Evolutionary conservation across 257 asterid species (phyloP).

Genomic region (Scutellaria galericulata): DNA sequence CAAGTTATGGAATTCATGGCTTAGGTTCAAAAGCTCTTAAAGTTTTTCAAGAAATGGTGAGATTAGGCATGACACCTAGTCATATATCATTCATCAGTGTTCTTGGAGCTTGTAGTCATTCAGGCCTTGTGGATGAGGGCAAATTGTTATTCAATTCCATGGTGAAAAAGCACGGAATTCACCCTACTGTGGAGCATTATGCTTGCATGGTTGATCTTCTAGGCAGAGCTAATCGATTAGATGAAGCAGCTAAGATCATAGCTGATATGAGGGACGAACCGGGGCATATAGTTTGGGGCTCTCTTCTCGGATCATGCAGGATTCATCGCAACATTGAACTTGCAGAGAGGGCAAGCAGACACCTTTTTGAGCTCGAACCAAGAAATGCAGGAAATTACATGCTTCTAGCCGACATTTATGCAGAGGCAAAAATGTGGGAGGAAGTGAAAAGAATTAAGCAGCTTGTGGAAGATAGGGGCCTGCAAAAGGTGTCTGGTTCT

Average conservation of each 20-base stretch:
- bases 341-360: slow-evolving; percentile 74
- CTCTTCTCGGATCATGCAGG: slow-evolving; percentile 88
- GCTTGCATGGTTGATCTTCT: slow-evolving; percentile 94
- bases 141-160: slow-evolving; percentile 64
- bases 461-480: slow-evolving; percentile 69
- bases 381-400: slow-evolving; percentile 89
- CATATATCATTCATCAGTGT: slow-evolving; percentile 76
- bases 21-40: slow-evolving; percentile 66
- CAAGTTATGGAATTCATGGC: slow-evolving; percentile 79
- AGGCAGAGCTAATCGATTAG: slow-evolving; percentile 82
- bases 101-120: slow-evolving; percentile 93
- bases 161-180: slow-evolving; percentile 52
- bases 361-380: slow-evolving; percentile 87
- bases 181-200: slow-evolving; percentile 78
- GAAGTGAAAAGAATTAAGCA: slow-evolving; percentile 73
- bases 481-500: slow-evolving; percentile 83
- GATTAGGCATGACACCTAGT: slow-evolving; percentile 64
- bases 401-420: slow-evolving; percentile 81
- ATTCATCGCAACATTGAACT: slow-evolving; percentile 80
- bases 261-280: slow-evolving; percentile 78
- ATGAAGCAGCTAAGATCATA: slow-evolving; percentile 74
- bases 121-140: slow-evolving; percentile 85
- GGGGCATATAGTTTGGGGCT: slow-evolving; percentile 84
- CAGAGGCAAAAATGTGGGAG: slow-evolving; percentile 87
- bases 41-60: slow-evolving; percentile 66